Percentiles rank a stretch among this genome's conserved stretches.
Conservation (phyloP, 352 stramenopile species). For the Globisporangium cystogenes region DNA sequence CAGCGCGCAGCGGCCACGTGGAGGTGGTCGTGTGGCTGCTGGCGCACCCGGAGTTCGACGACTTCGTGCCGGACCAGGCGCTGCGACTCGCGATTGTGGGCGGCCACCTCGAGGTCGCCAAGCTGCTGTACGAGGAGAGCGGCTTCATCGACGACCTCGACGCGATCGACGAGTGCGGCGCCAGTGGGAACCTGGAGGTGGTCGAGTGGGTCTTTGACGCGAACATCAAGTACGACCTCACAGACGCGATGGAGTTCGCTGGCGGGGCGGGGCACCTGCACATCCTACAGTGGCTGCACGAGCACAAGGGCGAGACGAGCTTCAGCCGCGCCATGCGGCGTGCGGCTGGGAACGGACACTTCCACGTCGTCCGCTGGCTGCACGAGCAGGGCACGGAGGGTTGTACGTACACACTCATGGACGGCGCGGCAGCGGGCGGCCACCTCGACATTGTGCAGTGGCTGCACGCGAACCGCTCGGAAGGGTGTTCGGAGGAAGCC, state of each 20-base stretch:
- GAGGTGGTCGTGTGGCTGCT: constrained; percentile 8
- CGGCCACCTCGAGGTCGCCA: constrained; percentile 10
- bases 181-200: constrained; percentile 9
- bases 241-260: constrained; percentile 17
- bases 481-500: constrained; percentile 7
- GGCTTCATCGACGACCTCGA: constrained; percentile 11
- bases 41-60: constrained; percentile 4
- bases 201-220: constrained; percentile 12
- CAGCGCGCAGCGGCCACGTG: constrained; percentile 4
- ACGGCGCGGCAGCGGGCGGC: constrained; percentile 11
- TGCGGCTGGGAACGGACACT: constrained; percentile 15
- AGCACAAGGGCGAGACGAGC: constrained; percentile 12
- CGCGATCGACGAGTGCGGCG: constrained; percentile 8
- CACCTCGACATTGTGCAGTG: constrained; percentile 15
- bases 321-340: constrained; percentile 10
- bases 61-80: constrained; percentile 8
- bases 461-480: constrained; percentile 8
- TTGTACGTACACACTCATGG: constrained; percentile 17
- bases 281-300: constrained; percentile 22
- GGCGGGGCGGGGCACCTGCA: constrained; percentile 15
- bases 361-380: constrained; percentile 20
- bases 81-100: constrained; percentile 10
- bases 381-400: constrained; percentile 14
- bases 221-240: constrained; percentile 11
- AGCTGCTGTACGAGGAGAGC: constrained; percentile 10